Conservation (phyloP, 1,139 yeast genomes). For the Debaryomyces coudertii region DNA sequence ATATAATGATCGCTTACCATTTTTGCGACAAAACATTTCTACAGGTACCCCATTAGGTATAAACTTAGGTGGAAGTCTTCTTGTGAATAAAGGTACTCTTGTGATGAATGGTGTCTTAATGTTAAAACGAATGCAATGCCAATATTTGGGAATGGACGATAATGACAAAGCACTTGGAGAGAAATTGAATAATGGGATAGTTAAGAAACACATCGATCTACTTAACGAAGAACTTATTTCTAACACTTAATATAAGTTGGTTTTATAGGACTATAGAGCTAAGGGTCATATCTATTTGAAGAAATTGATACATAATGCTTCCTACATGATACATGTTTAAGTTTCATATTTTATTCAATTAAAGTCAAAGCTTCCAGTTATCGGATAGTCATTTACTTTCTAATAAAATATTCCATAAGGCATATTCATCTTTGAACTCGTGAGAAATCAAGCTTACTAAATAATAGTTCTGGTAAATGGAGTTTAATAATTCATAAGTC, state of each 20-base stretch:
- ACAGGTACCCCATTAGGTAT: conserved; percentile 37
- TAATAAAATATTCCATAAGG: conserved; percentile 72
- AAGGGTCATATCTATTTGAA: not conserved
- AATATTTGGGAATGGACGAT: conserved; percentile 36
- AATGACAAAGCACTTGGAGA: conserved; percentile 27
- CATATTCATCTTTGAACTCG: conserved; percentile 73
- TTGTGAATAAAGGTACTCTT: conserved; percentile 36
- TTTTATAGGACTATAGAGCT: not conserved
- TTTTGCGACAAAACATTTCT: conserved; percentile 26
- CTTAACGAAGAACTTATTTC: conserved; percentile 25
- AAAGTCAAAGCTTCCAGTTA: conserved; percentile 2
- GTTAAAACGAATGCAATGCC: conserved; percentile 34
- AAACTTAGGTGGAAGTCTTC: conserved; percentile 42
- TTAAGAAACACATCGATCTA: conserved; percentile 38
- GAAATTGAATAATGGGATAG: conserved; percentile 35
- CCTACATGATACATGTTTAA: too few species aligned
- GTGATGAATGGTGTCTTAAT: conserved; percentile 40
- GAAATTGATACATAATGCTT: not conserved
- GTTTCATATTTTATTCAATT: not conserved
- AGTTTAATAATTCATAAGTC: conserved; percentile 62
- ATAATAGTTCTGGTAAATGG: conserved; percentile 63
- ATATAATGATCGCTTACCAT: conserved; percentile 37
- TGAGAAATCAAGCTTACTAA: conserved; percentile 86
- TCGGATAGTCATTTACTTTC: conserved; percentile 23
- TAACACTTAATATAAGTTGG: not conserved